These are phyloP conservation scores for Xylaria sp. DNA, from an alignment of 2,329 filamentous ascomycete species.

Conservation along the genomic window DNA sequence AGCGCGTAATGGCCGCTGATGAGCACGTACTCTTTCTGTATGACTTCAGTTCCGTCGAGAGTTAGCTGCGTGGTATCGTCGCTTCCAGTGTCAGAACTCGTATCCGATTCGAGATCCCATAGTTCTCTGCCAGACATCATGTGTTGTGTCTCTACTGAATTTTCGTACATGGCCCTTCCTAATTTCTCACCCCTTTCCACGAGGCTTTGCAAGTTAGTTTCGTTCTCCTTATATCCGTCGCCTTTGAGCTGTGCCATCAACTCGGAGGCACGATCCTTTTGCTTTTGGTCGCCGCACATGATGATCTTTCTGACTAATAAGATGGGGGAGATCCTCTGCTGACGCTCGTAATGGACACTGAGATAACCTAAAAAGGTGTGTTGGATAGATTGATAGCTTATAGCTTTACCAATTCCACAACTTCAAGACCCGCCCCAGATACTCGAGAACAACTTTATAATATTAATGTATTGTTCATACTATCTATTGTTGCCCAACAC, in stretches of 20 bases:
- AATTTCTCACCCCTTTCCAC: background rate
- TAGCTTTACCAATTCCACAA: no score
- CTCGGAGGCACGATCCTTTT: background rate
- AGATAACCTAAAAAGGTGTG: background rate
- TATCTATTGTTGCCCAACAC: no score
- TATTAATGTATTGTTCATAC: no score
- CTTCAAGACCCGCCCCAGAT: no score
- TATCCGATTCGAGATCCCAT: background rate
- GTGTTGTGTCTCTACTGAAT: background rate
- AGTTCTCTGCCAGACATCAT: background rate
- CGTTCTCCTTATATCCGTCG: background rate
- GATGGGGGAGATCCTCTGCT: no score
- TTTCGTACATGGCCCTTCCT: background rate
- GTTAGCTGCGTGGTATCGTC: background rate
- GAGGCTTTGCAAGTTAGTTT: background rate
- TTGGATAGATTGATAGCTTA: no score
- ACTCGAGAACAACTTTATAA: no score
- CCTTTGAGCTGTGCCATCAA: background rate
- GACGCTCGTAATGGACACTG: conserved; percentile 4
- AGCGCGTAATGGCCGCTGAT: conserved; percentile 34
- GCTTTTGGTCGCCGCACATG: background rate
- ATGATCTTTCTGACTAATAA: background rate
- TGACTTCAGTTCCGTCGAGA: conserved; percentile 12
- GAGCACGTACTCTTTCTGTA: conserved; percentile 3
- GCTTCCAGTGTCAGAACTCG: background rate